Conservation (phyloP, 1,284 basidiomycete genomes). For the Sanguinoderma infundibulare region DNA sequence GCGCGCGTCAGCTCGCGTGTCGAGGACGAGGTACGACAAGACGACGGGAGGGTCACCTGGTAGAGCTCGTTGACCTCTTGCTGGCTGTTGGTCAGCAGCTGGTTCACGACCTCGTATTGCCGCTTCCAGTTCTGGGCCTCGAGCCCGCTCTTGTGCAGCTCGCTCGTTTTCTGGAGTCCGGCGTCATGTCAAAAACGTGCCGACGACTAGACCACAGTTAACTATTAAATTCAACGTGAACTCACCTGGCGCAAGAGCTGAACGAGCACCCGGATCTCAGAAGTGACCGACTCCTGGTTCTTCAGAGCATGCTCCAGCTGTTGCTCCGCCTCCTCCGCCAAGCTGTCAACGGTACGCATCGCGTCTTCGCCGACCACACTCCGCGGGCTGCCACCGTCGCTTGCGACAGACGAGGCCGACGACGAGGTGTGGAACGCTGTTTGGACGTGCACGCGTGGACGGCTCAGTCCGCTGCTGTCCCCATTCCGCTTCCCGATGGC, state of each 20-base stretch:
- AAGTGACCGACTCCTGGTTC: constrained; percentile 56
- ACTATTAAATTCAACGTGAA: neutral
- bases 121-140: constrained; percentile 73
- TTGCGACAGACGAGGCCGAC: constrained; percentile 23
- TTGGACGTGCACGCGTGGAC: constrained; percentile 43
- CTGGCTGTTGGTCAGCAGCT: constrained; percentile 74
- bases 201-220: constrained; percentile 45
- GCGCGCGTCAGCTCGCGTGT: neutral
- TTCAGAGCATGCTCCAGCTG: constrained; percentile 53
- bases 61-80: constrained; percentile 91
- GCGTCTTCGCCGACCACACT: constrained; percentile 26
- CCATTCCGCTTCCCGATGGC: constrained; percentile 64
- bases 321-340: constrained; percentile 62
- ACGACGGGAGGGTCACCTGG: constrained; percentile 79
- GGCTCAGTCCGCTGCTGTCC: constrained; percentile 47
- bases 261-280: constrained; percentile 51
- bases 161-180: constrained; percentile 37
- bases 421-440: constrained; percentile 33
- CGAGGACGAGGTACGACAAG: neutral
- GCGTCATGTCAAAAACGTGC: neutral
- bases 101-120: constrained; percentile 78
- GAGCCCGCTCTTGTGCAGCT: constrained; percentile 62
- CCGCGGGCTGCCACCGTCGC: constrained; percentile 27
- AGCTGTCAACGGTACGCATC: constrained; percentile 48
- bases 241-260: constrained; percentile 62